Conservation (phyloP, 2,329 filamentous ascomycete genomes). For the Xylaria sp. region DNA sequence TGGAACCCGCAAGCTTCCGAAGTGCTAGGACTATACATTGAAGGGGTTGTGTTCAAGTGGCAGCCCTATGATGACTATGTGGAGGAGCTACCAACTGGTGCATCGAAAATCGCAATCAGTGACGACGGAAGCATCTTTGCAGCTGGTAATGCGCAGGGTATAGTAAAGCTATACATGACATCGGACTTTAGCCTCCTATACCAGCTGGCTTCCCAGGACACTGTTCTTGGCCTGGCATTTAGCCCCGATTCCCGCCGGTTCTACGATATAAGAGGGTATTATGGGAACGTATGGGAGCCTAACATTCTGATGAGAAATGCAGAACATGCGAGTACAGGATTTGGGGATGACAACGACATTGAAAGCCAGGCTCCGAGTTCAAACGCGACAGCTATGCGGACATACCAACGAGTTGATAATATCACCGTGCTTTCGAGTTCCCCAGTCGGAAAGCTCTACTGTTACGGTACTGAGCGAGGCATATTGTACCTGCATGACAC, state of each 20-base stretch:
- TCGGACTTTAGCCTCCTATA: background rate
- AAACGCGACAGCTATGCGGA: too few relatives aligned
- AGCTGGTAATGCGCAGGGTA: background rate
- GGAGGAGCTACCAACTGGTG: background rate
- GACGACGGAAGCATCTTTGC: background rate
- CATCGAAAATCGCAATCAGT: background rate
- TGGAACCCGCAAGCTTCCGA: background rate
- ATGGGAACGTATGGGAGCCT: too few relatives aligned
- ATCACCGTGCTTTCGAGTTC: too few relatives aligned
- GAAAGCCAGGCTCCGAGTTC: too few relatives aligned
- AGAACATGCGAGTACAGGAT: too few relatives aligned
- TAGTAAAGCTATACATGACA: background rate
- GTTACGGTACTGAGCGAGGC: background rate
- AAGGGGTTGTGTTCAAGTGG: background rate
- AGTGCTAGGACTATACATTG: background rate
- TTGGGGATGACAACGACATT: too few relatives aligned
- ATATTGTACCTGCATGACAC: background rate
- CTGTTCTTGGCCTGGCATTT: background rate
- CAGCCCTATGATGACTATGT: background rate
- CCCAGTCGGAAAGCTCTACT: too few relatives aligned
- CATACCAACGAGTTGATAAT: too few relatives aligned
- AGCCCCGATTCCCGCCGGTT: background rate
- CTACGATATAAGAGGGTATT: too few relatives aligned
- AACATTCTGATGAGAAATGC: too few relatives aligned
- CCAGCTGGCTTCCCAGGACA: background rate